phyloP scores from a whole-genome alignment of 108 stramenopile genomes.

The Conticribra weissflogii region DNA sequence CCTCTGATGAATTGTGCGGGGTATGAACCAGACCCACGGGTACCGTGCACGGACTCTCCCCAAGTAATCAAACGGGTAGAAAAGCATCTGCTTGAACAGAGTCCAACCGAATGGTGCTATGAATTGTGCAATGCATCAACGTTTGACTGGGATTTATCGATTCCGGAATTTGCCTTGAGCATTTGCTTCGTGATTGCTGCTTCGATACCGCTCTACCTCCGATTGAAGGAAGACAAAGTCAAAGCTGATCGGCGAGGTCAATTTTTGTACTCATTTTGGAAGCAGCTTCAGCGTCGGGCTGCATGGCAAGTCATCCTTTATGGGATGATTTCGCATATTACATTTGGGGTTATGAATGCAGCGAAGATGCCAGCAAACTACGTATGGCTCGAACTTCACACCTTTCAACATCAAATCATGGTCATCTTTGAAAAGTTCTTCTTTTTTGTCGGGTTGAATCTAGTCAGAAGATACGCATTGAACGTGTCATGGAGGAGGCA shows the following conservation, averaged over 20 bases:
- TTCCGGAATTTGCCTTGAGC: constrained; percentile 47
- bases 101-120: constrained; percentile 46
- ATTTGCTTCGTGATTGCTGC: constrained; percentile 46
- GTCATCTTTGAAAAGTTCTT: constrained; percentile 45
- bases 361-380: constrained; percentile 54
- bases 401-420: constrained; percentile 51
- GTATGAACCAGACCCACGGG: constrained; percentile 36
- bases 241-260: constrained; percentile 23
- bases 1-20: constrained; percentile 52
- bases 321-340: constrained; percentile 54
- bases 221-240: constrained; percentile 47
- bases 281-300: constrained; percentile 39
- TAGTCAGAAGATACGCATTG: constrained; percentile 43
- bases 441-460: constrained; percentile 48
- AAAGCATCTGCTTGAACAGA: constrained; percentile 19
- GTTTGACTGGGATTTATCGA: constrained; percentile 43
- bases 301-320: constrained; percentile 51
- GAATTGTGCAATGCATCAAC: constrained; percentile 36
- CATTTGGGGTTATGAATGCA: constrained; percentile 49
- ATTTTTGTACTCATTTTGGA: constrained; percentile 40
- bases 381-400: constrained; percentile 50
- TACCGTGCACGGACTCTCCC: constrained; percentile 30
- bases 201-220: constrained; percentile 43
- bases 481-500: constrained; percentile 43
- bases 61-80: constrained; percentile 36